A percentile compares a stretch with the other conserved stretches of the same genome.
Evolutionary conservation across 164 flowering plant genomes (phyloP).

Genomic region (Saururus chinensis): DNA sequence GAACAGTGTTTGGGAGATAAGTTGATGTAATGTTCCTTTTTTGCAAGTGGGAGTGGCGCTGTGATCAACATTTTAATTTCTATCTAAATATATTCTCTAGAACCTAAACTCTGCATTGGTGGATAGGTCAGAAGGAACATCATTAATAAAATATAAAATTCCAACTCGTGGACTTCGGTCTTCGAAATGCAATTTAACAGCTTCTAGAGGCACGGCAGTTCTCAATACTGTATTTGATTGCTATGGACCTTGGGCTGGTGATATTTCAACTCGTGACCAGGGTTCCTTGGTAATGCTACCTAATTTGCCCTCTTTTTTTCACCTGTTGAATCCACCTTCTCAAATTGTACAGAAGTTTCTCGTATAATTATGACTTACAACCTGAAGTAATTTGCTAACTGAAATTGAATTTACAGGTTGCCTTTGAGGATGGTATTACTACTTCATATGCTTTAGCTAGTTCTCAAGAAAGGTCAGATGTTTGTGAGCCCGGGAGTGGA

Average conservation of each 20-base stretch:
- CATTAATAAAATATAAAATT: constrained; percentile 65
- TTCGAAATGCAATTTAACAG: constrained; percentile 91
- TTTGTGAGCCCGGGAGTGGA: constrained; percentile 76
- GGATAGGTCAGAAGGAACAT: constrained; percentile 79
- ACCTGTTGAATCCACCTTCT: too few relatives aligned
- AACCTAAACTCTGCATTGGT: neutral
- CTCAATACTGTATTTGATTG: constrained; percentile 90
- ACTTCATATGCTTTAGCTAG: constrained; percentile 79
- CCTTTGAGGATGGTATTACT: constrained; percentile 78
- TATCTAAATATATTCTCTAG: neutral
- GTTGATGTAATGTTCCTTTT: too few relatives aligned
- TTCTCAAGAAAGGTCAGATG: constrained; percentile 92
- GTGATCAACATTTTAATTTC: neutral
- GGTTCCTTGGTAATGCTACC: constrained; percentile 73
- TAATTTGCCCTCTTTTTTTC: neutral
- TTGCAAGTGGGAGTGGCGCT: neutral
- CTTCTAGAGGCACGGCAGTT: constrained; percentile 93
- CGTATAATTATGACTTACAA: neutral
- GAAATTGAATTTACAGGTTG: constrained; percentile 45
- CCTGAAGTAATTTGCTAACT: neutral
- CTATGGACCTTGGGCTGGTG: constrained; percentile 98
- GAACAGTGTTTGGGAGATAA: too few relatives aligned
- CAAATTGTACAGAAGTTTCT: too few relatives aligned
- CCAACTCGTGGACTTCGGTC: constrained; percentile 98
- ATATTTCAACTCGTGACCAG: constrained; percentile 72